A percentile compares a stretch with the other conserved stretches of the same genome.
Conservation (phyloP, 179 eudicot species). For the Gypsophila paniculata region DNA sequence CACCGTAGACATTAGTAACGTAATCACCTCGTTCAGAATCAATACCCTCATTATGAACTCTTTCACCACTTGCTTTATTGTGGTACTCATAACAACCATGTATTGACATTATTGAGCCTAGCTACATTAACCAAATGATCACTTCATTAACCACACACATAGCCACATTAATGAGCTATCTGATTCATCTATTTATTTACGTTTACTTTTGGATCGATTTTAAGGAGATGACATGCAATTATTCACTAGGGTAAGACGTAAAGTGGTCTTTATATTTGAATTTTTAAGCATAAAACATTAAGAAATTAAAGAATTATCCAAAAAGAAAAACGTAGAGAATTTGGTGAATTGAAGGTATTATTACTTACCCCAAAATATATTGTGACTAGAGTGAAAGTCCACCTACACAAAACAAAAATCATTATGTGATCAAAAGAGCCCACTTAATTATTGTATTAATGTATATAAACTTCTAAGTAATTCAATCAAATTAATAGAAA, state of each 20-base stretch:
- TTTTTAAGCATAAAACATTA: neutral
- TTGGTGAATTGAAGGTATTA: neutral
- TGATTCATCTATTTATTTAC: too few species aligned
- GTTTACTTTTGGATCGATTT: too few species aligned
- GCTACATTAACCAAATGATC: slow-evolving; percentile 35
- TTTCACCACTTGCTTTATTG: slow-evolving; percentile 36
- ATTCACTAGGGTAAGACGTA: too few species aligned
- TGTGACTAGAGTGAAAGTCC: slow-evolving; percentile 84
- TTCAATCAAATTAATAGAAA: too few species aligned
- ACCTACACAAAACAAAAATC: slow-evolving; percentile 44
- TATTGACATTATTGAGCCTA: slow-evolving; percentile 76
- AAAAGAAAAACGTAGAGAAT: too few species aligned
- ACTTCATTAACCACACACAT: neutral
- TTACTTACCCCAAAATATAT: slow-evolving; percentile 84
- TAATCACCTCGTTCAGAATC: slow-evolving; percentile 52
- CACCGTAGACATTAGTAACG: slow-evolving; percentile 10
- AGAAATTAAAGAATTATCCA: neutral
- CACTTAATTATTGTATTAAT: too few species aligned
- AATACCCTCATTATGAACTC: slow-evolving; percentile 30
- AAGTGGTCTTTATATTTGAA: too few species aligned
- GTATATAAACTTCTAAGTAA: too few species aligned
- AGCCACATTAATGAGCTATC: too few species aligned
- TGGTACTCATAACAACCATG: slow-evolving; percentile 67
- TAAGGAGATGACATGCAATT: too few species aligned
- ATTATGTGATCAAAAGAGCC: too few species aligned